These are phyloP conservation scores for Neurospora sp. DNA, from an alignment of 495 filamentous ascomycete genomes.

Conservation along the genomic window DNA sequence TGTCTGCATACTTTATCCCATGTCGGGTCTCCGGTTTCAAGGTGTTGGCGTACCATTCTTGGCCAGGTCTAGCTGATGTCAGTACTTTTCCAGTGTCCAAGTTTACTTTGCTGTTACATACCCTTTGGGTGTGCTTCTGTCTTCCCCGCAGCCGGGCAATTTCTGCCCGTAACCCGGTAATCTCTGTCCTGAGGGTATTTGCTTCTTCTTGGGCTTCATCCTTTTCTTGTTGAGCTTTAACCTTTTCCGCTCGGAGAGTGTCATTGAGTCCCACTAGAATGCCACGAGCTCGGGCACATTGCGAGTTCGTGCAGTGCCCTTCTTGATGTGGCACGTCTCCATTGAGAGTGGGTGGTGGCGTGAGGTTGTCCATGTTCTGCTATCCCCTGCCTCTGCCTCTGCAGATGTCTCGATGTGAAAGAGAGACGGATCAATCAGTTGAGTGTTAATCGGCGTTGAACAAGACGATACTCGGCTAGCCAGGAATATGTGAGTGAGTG, in stretches of 20 bases:
- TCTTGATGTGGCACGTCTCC: not conserved
- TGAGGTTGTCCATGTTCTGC: not conserved
- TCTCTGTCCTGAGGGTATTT: not conserved
- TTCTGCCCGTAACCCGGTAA: not conserved
- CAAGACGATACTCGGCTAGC: not conserved
- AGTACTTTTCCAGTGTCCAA: not conserved
- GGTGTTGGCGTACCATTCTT: not conserved
- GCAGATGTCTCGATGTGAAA: not conserved
- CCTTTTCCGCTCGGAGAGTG: not conserved
- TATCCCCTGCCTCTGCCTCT: not conserved
- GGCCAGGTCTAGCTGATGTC: constrained; percentile 8
- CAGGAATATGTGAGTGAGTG: not conserved
- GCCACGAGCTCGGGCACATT: not conserved
- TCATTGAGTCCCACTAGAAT: not conserved
- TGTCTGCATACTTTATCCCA: constrained; percentile 8
- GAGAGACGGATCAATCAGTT: not conserved
- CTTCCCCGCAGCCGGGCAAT: not conserved
- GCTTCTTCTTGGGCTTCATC: not conserved
- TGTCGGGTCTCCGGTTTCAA: not conserved
- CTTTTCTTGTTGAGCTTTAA: not conserved
- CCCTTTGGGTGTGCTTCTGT: not conserved
- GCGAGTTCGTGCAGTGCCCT: not conserved
- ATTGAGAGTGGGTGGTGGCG: not conserved
- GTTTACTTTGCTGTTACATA: not conserved
- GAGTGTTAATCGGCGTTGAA: not conserved